Evolutionary conservation across 805 yeast genomes (phyloP).

Genomic region (Pichia membranifaciens): DNA sequence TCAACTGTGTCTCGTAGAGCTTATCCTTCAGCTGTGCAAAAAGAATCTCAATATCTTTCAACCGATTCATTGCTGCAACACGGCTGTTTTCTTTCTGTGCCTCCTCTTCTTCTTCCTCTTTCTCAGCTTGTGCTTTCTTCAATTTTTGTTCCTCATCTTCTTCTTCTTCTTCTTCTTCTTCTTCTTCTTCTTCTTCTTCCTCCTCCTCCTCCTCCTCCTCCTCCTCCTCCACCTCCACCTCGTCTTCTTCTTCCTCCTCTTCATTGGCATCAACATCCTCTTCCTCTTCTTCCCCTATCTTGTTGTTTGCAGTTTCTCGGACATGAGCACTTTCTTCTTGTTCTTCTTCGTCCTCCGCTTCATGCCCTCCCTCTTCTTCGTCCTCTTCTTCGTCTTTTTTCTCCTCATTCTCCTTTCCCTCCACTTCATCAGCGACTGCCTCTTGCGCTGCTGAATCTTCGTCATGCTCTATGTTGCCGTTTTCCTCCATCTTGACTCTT

Average conservation of each 20-base stretch:
- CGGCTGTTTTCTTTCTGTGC: slow-evolving; percentile 38
- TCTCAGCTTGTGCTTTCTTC: slow-evolving; percentile 22
- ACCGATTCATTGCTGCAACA: slow-evolving; percentile 59
- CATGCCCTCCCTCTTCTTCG: slow-evolving; percentile 16
- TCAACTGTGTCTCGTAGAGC: slow-evolving; percentile 76
- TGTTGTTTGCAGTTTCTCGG: slow-evolving; percentile 15
- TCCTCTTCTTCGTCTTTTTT: slow-evolving; percentile 22
- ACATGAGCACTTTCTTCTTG: slow-evolving; percentile 4
- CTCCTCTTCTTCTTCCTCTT: slow-evolving; percentile 20
- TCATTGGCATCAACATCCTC: slow-evolving; percentile 14
- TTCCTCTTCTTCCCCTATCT: slow-evolving; percentile 12
- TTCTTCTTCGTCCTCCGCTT: slow-evolving; percentile 11
- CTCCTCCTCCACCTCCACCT: slow-evolving; percentile 9
- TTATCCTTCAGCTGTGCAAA: slow-evolving; percentile 84
- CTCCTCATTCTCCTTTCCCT: slow-evolving; percentile 19
- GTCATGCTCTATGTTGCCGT: background rate
- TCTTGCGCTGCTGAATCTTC: background rate
- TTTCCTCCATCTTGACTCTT: background rate
- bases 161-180: slow-evolving; percentile 17
- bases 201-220: slow-evolving; percentile 1
- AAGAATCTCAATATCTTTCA: slow-evolving; percentile 75
- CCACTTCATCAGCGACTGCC: slow-evolving; percentile 19
- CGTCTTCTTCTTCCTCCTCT: slow-evolving; percentile 19
- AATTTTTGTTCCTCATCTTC: slow-evolving; percentile 26
- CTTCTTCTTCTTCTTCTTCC: slow-evolving; percentile 13